Evolutionary conservation across 768 basidiomycete species (phyloP), one percentile per base, ranked within the genome.

Genomic region (Rhizopogon sp.): DNA sequence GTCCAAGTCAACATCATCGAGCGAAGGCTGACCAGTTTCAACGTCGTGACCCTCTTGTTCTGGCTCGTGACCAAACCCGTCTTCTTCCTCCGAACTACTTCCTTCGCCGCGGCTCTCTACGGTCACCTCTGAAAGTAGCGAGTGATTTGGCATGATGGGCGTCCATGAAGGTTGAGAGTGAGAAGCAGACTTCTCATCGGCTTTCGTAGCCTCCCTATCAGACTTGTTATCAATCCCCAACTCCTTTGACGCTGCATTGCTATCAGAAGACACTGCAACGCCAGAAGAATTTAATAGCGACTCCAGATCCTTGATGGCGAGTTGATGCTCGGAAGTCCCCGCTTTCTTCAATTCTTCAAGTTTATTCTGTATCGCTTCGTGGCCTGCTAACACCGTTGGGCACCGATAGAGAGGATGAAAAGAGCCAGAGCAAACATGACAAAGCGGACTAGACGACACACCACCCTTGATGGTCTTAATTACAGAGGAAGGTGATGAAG

Each of bases 391-490:
- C 25, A 85, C 70, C 22, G 76, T 64, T 5, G 80, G 79, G 62
- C 84, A 86, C 43, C 64, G 65, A 49, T 72, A 72, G n/a, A 75
- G 77, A 51, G 73, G 67, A 57, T 86, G 84, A 39, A 72, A 69
- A 6, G 79, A 76, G 4, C 65, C 65, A 17, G 69, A 66, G 64
- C 84, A 85, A 20, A 81, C 67, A 40, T 76, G 76, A 56, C 83
- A 81, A 1, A 55, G 51, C 0, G 54, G 56, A 53, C 45, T 49
- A 42, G 56, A 53, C 45, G 54, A 45, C 20, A 35, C 44, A 50
- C 33, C 43, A 35, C 31, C 13, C 16, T 51, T 53, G 16, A 20
- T 49, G 35, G 47, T 22, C 35, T 20, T 49, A 49, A 37, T 49
- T 49, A 49, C 47, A 49, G 47, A 3, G 33, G 22, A 8, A 3